Evolutionary conservation across 2,329 filamentous ascomycete species (phyloP).

Genomic region (Colletotrichum shisoi): DNA sequence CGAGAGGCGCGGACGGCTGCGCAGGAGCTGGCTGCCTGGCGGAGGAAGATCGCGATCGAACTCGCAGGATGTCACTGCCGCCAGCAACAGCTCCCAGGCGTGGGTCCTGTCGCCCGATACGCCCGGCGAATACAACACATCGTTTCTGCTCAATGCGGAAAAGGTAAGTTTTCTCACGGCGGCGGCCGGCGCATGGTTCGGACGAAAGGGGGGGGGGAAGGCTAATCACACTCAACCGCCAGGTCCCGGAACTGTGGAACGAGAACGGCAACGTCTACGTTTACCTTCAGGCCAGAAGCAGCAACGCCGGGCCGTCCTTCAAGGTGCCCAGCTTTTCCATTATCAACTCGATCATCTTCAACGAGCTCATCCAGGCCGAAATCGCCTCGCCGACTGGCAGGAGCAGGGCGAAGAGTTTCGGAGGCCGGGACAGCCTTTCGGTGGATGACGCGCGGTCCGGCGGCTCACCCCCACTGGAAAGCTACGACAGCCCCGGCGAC

Average conservation of each 20-base stretch:
- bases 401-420: conserved; percentile 56
- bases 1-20: conserved; percentile 54
- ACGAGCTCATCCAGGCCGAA: conserved; percentile 60
- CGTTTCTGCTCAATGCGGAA: conserved; percentile 61
- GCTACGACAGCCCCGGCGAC: conserved; percentile 51
- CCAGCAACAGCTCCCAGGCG: conserved; percentile 47
- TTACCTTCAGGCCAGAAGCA: conserved; percentile 63
- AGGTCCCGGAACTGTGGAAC: conserved; percentile 73
- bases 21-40: conserved; percentile 64
- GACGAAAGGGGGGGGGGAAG: neutral
- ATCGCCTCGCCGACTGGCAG: conserved; percentile 45
- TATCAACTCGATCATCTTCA: conserved; percentile 63
- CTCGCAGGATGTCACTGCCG: conserved; percentile 50
- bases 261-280: conserved; percentile 65
- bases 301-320: conserved; percentile 65
- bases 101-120: conserved; percentile 65
- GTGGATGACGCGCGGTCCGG: conserved; percentile 59
- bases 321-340: conserved; percentile 65
- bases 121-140: conserved; percentile 64
- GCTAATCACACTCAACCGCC: conserved; percentile 26
- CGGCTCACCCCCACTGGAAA: conserved; percentile 50
- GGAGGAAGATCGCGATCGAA: conserved; percentile 59
- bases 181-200: conserved; percentile 33
- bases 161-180: conserved; percentile 54
- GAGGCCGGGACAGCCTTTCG: conserved; percentile 57